These are phyloP conservation scores for Fraxinus angustifolia DNA, from an alignment of 305 asterid genomes.

Conservation along the genomic window DNA sequence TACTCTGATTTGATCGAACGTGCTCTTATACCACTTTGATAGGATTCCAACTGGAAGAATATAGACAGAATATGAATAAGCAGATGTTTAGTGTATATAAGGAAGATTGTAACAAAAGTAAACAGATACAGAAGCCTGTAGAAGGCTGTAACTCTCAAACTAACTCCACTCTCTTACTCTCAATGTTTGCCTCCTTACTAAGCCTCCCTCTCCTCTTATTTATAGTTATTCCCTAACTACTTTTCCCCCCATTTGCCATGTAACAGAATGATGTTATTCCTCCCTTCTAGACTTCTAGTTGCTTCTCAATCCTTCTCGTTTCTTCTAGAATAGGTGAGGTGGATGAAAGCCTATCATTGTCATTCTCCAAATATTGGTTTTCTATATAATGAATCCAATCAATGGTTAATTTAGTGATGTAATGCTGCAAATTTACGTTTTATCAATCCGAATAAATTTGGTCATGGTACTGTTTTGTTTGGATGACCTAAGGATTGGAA, in stretches of 20 bases:
- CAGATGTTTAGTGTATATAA: not conserved
- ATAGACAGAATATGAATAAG: not conserved
- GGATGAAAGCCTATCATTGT: not conserved
- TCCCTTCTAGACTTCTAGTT: not conserved
- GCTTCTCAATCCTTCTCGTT: not conserved
- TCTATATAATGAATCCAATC: not conserved
- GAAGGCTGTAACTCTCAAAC: not conserved
- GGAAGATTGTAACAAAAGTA: not conserved
- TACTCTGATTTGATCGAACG: not conserved
- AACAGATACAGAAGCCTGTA: not conserved
- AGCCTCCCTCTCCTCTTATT: not conserved
- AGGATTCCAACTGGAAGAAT: not conserved
- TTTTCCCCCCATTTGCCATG: not conserved
- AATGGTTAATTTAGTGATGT: not conserved
- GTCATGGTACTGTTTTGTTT: not conserved
- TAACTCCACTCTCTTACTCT: not conserved
- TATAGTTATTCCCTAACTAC: not conserved
- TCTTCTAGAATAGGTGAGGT: not conserved
- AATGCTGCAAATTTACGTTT: not conserved
- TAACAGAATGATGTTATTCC: not conserved
- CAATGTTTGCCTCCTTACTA: not conserved
- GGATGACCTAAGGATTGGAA: not conserved
- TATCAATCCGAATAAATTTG: not conserved
- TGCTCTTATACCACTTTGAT: not conserved
- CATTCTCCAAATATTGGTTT: not conserved